Conservation (phyloP, 257 asterid genomes). For the Rauvolfia tetraphylla region DNA sequence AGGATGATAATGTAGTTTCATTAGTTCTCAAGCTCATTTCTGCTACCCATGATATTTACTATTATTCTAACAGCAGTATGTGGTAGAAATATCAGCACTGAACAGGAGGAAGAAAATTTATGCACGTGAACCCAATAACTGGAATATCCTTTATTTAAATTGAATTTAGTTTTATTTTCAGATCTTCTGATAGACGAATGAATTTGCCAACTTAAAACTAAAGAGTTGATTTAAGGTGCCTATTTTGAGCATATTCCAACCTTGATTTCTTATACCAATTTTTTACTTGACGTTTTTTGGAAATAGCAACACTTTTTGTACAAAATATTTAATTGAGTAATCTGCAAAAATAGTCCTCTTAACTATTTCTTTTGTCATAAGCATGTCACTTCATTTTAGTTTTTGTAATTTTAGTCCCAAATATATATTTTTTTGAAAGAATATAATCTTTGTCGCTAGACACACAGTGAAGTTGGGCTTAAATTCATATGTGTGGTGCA, state of each 20-base stretch:
- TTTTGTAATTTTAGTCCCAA: too few relatives aligned
- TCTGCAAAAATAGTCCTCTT: too few relatives aligned
- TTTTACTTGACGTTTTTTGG: neutral
- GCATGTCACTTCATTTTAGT: too few relatives aligned
- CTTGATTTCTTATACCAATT: neutral
- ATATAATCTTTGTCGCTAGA: too few relatives aligned
- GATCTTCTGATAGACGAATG: neutral
- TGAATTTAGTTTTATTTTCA: neutral
- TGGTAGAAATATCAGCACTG: neutral
- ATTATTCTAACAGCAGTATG: neutral
- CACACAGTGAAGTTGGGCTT: too few relatives aligned
- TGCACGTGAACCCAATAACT: neutral
- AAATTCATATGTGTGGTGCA: too few relatives aligned
- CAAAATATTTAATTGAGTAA: neutral
- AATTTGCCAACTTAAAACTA: neutral
- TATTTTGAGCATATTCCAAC: neutral
- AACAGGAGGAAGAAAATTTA: neutral
- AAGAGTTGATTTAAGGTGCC: neutral
- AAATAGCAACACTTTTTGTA: neutral
- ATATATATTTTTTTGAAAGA: too few relatives aligned
- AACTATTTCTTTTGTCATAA: too few relatives aligned
- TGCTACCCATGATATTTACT: neutral
- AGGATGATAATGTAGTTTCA: neutral
- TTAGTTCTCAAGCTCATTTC: neutral
- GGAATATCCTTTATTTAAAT: neutral